Percentiles rank a stretch among this genome's conserved stretches.
Evolutionary conservation across 2,329 filamentous ascomycete species (phyloP).

Genomic region (Colletotrichum sp.): DNA sequence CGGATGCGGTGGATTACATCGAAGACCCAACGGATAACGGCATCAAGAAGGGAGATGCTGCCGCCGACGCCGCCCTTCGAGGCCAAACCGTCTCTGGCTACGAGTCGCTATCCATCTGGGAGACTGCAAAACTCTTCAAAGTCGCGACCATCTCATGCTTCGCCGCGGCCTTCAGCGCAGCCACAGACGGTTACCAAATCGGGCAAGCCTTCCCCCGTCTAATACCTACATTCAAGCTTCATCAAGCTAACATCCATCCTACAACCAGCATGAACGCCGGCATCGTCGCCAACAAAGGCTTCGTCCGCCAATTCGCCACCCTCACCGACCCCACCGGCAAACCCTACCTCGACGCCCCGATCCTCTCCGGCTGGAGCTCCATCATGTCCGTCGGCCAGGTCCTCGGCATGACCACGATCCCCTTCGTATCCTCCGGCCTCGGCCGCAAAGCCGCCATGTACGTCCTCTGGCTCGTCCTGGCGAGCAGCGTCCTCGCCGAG

Average conservation of each 20-base stretch:
- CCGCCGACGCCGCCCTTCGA: conserved; percentile 20
- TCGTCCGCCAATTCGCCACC: conserved; percentile 37
- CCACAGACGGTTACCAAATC: conserved; percentile 31
- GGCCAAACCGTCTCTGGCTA: conserved; percentile 31
- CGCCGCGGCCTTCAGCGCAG: conserved; percentile 27
- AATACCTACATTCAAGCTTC: too few relatives aligned
- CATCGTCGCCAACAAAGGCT: conserved; percentile 43
- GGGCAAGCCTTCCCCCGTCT: conserved; percentile 15
- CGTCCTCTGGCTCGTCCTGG: conserved; percentile 32
- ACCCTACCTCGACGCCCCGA: conserved; percentile 34
- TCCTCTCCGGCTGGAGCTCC: conserved; percentile 42
- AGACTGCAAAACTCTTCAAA: conserved; percentile 31
- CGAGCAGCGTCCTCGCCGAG: conserved; percentile 40
- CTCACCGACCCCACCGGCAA: conserved; percentile 27
- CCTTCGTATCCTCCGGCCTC: conserved; percentile 27
- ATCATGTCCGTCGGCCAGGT: conserved; percentile 43
- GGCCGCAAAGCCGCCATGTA: conserved; percentile 37
- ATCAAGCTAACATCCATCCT: not conserved
- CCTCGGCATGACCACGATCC: conserved; percentile 36
- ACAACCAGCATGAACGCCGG: conserved; percentile 35
- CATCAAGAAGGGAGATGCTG: not conserved
- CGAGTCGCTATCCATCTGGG: conserved; percentile 28
- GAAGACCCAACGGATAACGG: not conserved
- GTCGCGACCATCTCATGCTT: conserved; percentile 28
- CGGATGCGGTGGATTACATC: not conserved